A percentile compares a stretch with the other conserved stretches of the same genome.
These are phyloP conservation scores for Hypoxylon sp. DNA, from an alignment of 2,329 filamentous ascomycete genomes.

Conservation along the genomic window DNA sequence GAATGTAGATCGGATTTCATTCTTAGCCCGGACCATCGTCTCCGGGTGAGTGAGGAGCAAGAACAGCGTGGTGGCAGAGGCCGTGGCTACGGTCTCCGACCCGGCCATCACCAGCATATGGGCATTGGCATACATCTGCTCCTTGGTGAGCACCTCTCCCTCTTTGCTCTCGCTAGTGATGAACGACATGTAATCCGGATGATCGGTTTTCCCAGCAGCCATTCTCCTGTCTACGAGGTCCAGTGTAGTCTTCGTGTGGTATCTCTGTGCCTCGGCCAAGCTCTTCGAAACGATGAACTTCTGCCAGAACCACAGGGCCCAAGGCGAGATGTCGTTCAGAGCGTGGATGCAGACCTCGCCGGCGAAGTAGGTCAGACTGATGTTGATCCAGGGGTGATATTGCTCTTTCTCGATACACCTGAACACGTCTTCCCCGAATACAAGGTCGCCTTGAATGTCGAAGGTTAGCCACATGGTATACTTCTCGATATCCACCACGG, in stretches of 20 bases:
- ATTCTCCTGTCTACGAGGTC: constrained; percentile 41
- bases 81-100: constrained; percentile 42
- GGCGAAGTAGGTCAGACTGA: constrained; percentile 34
- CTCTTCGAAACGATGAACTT: constrained; percentile 28
- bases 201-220: constrained; percentile 34
- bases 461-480: constrained; percentile 43
- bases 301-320: constrained; percentile 40
- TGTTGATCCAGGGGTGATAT: constrained; percentile 40
- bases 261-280: constrained; percentile 11
- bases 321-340: constrained; percentile 38
- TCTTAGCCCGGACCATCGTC: constrained; percentile 24
- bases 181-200: constrained; percentile 45
- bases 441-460: constrained; percentile 43
- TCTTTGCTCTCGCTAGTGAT: constrained; percentile 33
- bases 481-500: constrained; percentile 39
- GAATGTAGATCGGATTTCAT: constrained; percentile 39
- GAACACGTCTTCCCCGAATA: constrained; percentile 44
- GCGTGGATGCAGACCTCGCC: constrained; percentile 35
- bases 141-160: constrained; percentile 37
- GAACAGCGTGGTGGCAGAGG: constrained; percentile 34
- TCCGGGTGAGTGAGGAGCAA: constrained; percentile 36
- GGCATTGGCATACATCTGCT: constrained; percentile 46
- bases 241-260: constrained; percentile 31
- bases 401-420: constrained; percentile 32
- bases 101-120: constrained; percentile 42